These are phyloP conservation scores for Fusarium vanettenii DNA, from an alignment of 2,329 filamentous ascomycete species.

Conservation along the genomic window DNA sequence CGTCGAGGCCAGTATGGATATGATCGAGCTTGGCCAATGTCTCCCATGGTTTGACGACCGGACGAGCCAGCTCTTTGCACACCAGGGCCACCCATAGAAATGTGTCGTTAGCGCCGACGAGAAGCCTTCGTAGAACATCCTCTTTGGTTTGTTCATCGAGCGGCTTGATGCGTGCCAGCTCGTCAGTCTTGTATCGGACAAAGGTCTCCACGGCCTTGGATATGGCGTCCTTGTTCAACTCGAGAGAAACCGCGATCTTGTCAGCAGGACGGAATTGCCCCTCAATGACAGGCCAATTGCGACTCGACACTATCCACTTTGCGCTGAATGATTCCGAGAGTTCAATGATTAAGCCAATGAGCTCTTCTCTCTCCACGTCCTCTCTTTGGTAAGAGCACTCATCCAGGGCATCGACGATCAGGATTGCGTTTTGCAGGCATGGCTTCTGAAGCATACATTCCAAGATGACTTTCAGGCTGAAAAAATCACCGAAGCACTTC, in stretches of 20 bases:
- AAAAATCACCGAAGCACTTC: conserved; percentile 52
- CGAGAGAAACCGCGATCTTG: conserved; percentile 46
- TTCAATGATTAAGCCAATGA: conserved; percentile 46
- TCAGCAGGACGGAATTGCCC: conserved; percentile 49
- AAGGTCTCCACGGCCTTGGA: conserved; percentile 49
- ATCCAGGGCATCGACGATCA: conserved; percentile 61
- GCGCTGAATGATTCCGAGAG: conserved; percentile 12
- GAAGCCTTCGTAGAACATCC: conserved; percentile 30
- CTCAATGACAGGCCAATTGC: conserved; percentile 50
- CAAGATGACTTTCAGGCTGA: conserved; percentile 54
- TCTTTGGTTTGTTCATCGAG: conserved; percentile 21
- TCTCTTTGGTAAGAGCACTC: conserved; percentile 48
- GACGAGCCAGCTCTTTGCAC: conserved; percentile 25
- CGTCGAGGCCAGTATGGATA: conserved; percentile 49
- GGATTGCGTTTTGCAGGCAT: conserved; percentile 27
- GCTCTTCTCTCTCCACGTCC: conserved; percentile 27
- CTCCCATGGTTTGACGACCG: not conserved
- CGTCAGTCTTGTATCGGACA: conserved; percentile 49
- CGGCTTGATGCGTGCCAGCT: conserved; percentile 37
- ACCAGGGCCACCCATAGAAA: conserved; percentile 45
- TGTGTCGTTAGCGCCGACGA: conserved; percentile 50
- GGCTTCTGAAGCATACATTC: conserved; percentile 48
- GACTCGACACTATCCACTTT: conserved; percentile 58
- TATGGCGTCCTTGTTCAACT: conserved; percentile 52
- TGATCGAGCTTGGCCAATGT: conserved; percentile 24